Percentiles rank a stretch among this genome's conserved stretches.
phyloP scores from a whole-genome alignment of 352 stramenopile genomes.

The Plasmopara muralis region DNA sequence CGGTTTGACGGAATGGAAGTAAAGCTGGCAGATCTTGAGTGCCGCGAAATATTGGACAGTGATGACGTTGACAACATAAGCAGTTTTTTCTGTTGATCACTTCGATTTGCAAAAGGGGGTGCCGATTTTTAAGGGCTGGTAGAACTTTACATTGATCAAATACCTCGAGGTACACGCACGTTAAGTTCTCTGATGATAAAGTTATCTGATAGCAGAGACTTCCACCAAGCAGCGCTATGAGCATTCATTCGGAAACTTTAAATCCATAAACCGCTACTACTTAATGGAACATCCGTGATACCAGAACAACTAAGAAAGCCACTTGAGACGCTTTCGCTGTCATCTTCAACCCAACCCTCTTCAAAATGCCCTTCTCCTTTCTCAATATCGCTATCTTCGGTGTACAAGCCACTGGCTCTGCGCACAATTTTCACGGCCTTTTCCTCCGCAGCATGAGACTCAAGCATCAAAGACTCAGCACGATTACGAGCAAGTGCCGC shows the following conservation, averaged over 20 bases:
- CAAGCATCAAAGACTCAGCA: conserved; percentile 27
- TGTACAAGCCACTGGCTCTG: conserved; percentile 20
- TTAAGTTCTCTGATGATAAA: too few species aligned
- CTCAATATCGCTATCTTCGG: conserved; percentile 9
- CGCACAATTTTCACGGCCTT: conserved; percentile 34
- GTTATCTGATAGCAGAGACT: too few species aligned
- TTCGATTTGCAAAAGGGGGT: not conserved
- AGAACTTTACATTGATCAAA: too few species aligned
- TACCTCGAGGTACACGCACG: too few species aligned
- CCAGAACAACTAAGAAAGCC: conserved; percentile 59
- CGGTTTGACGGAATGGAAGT: not conserved
- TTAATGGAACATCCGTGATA: conserved; percentile 25
- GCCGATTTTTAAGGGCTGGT: too few species aligned
- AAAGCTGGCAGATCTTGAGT: not conserved
- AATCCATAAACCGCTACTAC: conserved; percentile 42
- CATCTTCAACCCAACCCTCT: conserved; percentile 24
- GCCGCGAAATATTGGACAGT: not conserved
- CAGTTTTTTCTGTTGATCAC: conserved; percentile 2
- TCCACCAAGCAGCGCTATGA: too few species aligned
- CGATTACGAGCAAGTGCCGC: conserved; percentile 50
- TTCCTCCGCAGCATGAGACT: conserved; percentile 41
- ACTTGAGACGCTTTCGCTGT: conserved; percentile 34
- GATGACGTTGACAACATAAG: not conserved
- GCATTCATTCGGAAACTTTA: not conserved
- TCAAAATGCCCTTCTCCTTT: conserved; percentile 7